Evolutionary conservation across 1,284 basidiomycete genomes (phyloP).

Genomic region (Prillingera fragicola): DNA sequence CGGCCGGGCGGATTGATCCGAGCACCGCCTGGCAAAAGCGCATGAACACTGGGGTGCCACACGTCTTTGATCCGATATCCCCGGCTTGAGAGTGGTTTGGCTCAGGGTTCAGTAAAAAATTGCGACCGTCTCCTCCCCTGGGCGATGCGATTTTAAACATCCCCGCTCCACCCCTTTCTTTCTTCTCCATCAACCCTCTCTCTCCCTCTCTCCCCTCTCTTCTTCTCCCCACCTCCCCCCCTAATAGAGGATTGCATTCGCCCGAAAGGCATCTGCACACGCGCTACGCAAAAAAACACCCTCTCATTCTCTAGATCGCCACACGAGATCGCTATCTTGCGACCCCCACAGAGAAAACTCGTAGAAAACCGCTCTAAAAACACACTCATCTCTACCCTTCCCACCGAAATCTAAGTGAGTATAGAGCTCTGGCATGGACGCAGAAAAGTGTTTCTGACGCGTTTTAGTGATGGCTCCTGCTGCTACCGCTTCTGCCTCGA

Average conservation of each 20-base stretch:
- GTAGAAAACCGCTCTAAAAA: conserved; percentile 2
- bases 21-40: too few species aligned
- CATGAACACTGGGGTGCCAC: too few species aligned
- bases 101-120: too few species aligned
- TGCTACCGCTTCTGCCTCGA: conserved; percentile 38
- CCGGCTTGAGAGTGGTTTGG: too few species aligned
- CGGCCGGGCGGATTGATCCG: too few species aligned
- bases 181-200: conserved; percentile 1
- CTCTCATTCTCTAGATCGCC: conserved; percentile 6
- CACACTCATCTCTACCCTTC: conserved; percentile 1
- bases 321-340: conserved; percentile 2
- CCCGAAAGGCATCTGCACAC: background rate
- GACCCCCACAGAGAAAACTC: background rate
- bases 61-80: too few species aligned
- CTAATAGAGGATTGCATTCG: background rate
- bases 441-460: background rate
- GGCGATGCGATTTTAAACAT: conserved; percentile 4
- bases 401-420: background rate
- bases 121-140: too few species aligned
- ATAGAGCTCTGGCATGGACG: background rate
- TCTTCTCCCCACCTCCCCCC: background rate
- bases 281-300: background rate
- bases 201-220: conserved; percentile 1
- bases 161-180: conserved; percentile 1
- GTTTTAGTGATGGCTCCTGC: conserved; percentile 43